Evolutionary conservation across 257 asterid genomes (phyloP), one percentile per base, ranked within the genome.

Genomic region (Asclepias syriaca): DNA sequence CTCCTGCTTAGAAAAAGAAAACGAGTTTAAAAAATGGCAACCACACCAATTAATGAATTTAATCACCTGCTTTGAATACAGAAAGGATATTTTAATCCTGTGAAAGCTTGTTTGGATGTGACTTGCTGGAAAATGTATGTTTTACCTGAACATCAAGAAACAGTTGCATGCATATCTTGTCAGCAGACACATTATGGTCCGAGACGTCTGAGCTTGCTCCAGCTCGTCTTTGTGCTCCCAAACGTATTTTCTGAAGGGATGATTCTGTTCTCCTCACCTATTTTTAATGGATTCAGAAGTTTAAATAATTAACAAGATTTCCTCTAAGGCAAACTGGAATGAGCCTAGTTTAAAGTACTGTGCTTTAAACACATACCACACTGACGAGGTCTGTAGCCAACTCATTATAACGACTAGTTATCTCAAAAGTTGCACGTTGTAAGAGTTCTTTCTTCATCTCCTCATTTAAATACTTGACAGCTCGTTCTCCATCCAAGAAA

Each of bases 171-270:
- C 98, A 88, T 39, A 95, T 81, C 83, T 95, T 95, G 84, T 92
- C 99, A 21, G 96, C 98, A 32, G 98, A 95, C 45, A 95, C 87
- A 72, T 86, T 88, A 72, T 85, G 79, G 80, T 90, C 99, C 0
- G 96, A 83, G 32, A 95, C 96, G 68, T 95, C 99, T 71, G 97
- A 87, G 84, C 95, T 95, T 14, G 96, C 97, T 79, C 97, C 99
- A 57, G 90, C 92, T 73, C 99, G 86, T 72, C 89, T 88, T 82
- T 95, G 98, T 56, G 98, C 99, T 8, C 97, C 96, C 78, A 86
- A 70, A 46, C 99, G 97, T 80, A 95, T 89, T 82, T 90, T 95
- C 81, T 91, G 99, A 72, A 95, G 98, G 5, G 99, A 95, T 59
- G 96, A 88, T 88, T 92, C 99, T 0, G 96, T 90, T 87, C 72